These are phyloP conservation scores for Sambucus nigra DNA, from an alignment of 129 eudicot species.

Conservation along the genomic window DNA sequence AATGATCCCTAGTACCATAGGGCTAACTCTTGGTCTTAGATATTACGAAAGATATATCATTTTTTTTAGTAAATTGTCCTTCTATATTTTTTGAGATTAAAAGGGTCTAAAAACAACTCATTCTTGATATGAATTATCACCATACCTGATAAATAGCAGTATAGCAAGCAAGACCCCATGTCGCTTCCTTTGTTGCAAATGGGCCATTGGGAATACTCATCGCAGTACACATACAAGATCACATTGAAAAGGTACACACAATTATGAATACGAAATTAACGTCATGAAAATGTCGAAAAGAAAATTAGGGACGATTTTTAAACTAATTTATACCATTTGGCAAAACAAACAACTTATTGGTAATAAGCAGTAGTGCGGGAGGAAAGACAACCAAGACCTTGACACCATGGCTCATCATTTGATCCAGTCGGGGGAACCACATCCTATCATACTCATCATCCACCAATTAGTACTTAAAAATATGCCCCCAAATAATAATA, in stretches of 20 bases:
- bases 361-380: slow-evolving; percentile 82
- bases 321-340: slow-evolving; percentile 46
- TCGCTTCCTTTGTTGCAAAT: slow-evolving; percentile 81
- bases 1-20: too few species aligned
- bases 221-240: slow-evolving; percentile 56
- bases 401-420: slow-evolving; percentile 83
- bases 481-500: background rate
- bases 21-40: too few species aligned
- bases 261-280: too few species aligned
- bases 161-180: slow-evolving; percentile 87
- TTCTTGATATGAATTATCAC: background rate
- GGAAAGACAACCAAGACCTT: slow-evolving; percentile 90
- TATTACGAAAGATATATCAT: too few species aligned
- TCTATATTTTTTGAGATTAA: too few species aligned
- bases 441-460: slow-evolving; percentile 34
- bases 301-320: background rate
- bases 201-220: slow-evolving; percentile 94
- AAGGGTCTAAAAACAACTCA: background rate
- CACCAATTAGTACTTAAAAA: background rate
- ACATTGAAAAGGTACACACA: background rate
- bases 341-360: slow-evolving; percentile 78
- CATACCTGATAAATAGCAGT: slow-evolving; percentile 77
- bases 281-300: background rate
- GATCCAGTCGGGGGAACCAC: slow-evolving; percentile 76
- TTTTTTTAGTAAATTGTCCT: too few species aligned